phyloP scores from a whole-genome alignment of 2,329 filamentous ascomycete genomes.

The Botrytis fabae region DNA sequence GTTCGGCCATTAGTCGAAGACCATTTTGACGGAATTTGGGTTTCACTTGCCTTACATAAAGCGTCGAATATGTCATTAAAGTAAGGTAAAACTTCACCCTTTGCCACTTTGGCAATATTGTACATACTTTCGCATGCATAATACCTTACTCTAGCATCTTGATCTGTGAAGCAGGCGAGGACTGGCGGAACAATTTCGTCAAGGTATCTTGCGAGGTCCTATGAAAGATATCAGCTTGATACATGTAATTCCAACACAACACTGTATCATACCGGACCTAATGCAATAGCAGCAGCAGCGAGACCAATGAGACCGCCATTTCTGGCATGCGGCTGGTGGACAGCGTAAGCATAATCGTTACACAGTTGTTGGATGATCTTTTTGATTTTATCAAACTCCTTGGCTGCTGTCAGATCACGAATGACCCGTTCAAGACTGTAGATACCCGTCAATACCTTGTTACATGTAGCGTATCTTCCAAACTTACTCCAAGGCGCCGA shows the following conservation, averaged over 20 bases:
- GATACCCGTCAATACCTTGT: slow-evolving; percentile 15
- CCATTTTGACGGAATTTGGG: slow-evolving; percentile 4
- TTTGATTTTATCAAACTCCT: slow-evolving; percentile 78
- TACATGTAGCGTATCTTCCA: not conserved
- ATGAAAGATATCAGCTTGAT: slow-evolving; percentile 29
- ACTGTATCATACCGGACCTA: slow-evolving; percentile 68
- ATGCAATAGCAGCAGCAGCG: slow-evolving; percentile 90
- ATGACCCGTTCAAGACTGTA: slow-evolving; percentile 84
- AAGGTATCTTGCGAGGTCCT: slow-evolving; percentile 91
- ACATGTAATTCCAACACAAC: slow-evolving; percentile 3
- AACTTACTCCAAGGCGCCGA: slow-evolving; percentile 88
- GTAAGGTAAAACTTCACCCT: slow-evolving; percentile 94
- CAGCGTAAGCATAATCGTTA: slow-evolving; percentile 95
- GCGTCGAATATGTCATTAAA: slow-evolving; percentile 99
- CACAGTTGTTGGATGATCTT: slow-evolving; percentile 94
- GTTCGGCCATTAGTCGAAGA: slow-evolving; percentile 23
- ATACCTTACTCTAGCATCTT: slow-evolving; percentile 95
- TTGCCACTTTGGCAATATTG: slow-evolving; percentile 98
- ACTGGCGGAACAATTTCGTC: slow-evolving; percentile 95
- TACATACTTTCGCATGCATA: slow-evolving; percentile 99
- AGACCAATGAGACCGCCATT: slow-evolving; percentile 96
- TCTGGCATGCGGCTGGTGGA: slow-evolving; percentile 92
- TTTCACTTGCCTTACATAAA: slow-evolving; percentile 75
- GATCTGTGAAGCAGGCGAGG: slow-evolving; percentile 94
- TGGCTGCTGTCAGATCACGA: slow-evolving; percentile 73